Evolutionary conservation across 1,284 basidiomycete species (phyloP).

Genomic region (Malassezia slooffiae): DNA sequence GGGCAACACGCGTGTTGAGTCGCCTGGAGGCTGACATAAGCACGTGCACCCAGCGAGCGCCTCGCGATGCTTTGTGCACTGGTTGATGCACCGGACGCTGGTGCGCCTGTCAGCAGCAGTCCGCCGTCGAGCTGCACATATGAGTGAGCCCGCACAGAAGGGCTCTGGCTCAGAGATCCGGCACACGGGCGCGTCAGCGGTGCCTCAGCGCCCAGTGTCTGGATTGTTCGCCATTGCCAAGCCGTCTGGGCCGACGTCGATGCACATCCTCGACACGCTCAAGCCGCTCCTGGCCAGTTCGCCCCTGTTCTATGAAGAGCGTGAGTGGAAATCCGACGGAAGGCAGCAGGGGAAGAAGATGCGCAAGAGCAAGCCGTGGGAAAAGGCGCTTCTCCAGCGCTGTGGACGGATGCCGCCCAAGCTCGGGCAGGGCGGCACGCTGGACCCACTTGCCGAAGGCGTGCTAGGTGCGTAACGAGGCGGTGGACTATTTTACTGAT

Average conservation of each 20-base stretch:
- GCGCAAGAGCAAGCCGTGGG: slow-evolving; percentile 25
- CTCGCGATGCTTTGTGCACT: neutral
- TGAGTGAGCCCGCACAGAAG: too few species aligned
- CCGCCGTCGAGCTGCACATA: too few species aligned
- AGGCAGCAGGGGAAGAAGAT: slow-evolving; percentile 25
- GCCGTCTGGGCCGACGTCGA: slow-evolving; percentile 77
- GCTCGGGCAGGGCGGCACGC: slow-evolving; percentile 82
- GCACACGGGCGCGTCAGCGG: too few species aligned
- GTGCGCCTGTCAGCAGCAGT: too few species aligned
- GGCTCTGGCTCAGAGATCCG: too few species aligned
- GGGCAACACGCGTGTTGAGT: neutral
- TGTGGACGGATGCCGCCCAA: slow-evolving; percentile 50
- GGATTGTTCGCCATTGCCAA: slow-evolving; percentile 73
- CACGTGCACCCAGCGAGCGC: neutral
- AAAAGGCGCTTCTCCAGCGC: slow-evolving; percentile 7
- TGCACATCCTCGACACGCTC: slow-evolving; percentile 76
- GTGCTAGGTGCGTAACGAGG: slow-evolving; percentile 50
- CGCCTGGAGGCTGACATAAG: neutral
- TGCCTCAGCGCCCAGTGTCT: slow-evolving; percentile 59
- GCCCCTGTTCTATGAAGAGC: slow-evolving; percentile 62
- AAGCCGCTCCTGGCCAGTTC: slow-evolving; percentile 71
- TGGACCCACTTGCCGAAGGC: slow-evolving; percentile 93
- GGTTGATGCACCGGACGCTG: neutral
- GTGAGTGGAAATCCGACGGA: too few species aligned
- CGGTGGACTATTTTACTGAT: neutral